Percentiles rank a stretch among this genome's conserved stretches.
These are phyloP conservation scores for Plasmodium fragile DNA, from an alignment of 169 alveolate species.

Conservation along the genomic window DNA sequence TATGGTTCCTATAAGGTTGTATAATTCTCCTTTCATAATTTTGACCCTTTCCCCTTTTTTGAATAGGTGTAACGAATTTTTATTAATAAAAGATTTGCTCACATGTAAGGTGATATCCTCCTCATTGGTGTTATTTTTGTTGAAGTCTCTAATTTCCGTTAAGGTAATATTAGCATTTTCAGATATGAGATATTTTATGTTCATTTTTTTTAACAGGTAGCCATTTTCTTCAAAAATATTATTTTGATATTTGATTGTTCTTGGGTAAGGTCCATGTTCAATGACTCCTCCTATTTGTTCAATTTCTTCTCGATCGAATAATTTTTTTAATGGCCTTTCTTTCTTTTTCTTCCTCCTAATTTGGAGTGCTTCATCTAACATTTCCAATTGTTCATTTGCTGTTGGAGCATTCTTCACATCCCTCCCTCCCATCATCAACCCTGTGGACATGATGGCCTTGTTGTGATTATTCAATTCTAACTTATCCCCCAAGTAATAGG, in stretches of 20 bases:
- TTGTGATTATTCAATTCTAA: neutral
- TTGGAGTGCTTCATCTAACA: slow-evolving; percentile 64
- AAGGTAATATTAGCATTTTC: slow-evolving; percentile 86
- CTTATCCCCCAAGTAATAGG: slow-evolving; percentile 19
- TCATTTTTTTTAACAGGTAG: slow-evolving; percentile 85
- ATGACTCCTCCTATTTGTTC: slow-evolving; percentile 89
- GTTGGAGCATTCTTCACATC: neutral
- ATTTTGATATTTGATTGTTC: slow-evolving; percentile 88
- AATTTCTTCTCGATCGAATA: slow-evolving; percentile 87
- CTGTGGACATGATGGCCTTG: neutral
- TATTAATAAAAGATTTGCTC: slow-evolving; percentile 75
- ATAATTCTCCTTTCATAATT: slow-evolving; percentile 86
- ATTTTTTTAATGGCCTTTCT: slow-evolving; percentile 81
- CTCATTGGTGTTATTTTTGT: slow-evolving; percentile 69
- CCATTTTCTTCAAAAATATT: slow-evolving; percentile 89
- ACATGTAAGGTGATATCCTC: slow-evolving; percentile 79
- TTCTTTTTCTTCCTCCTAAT: slow-evolving; percentile 47
- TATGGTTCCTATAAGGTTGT: slow-evolving; percentile 85
- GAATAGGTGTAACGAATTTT: slow-evolving; percentile 78
- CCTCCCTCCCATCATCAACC: neutral
- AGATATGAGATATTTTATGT: slow-evolving; percentile 79
- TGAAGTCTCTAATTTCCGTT: slow-evolving; percentile 86
- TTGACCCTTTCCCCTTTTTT: slow-evolving; percentile 88
- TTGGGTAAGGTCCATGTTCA: slow-evolving; percentile 88
- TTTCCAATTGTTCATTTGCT: slow-evolving; percentile 2